phyloP scores from a whole-genome alignment of 768 basidiomycete genomes.

The Auriculariales sp. region DNA sequence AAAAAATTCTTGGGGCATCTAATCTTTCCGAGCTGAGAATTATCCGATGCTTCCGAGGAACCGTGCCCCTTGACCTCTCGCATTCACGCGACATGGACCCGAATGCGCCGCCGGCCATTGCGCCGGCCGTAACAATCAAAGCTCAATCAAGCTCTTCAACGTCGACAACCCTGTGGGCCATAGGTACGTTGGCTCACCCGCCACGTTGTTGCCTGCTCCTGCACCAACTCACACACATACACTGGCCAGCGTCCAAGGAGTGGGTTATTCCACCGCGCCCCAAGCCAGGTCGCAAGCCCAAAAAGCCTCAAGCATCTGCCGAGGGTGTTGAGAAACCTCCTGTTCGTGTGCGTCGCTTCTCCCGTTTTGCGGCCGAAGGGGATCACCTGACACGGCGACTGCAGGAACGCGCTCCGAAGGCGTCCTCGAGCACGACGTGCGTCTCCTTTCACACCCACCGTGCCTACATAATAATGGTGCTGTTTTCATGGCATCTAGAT shows the following conservation, averaged over 20 bases:
- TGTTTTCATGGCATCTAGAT: too few species aligned
- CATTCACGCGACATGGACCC: background rate
- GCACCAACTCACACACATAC: slow-evolving; percentile 7
- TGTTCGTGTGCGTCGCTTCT: slow-evolving; percentile 25
- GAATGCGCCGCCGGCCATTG: background rate
- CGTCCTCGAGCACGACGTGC: too few species aligned
- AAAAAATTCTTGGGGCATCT: too few species aligned
- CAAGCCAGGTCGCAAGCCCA: slow-evolving; percentile 79
- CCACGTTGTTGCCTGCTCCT: background rate
- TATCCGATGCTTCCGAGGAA: too few species aligned
- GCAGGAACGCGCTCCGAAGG: background rate
- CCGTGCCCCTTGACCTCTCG: background rate
- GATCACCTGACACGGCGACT: background rate
- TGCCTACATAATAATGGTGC: too few species aligned
- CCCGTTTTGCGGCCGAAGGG: background rate
- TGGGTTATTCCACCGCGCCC: slow-evolving; percentile 81
- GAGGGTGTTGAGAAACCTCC: slow-evolving; percentile 22
- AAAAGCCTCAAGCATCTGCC: slow-evolving; percentile 38
- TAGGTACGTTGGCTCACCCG: slow-evolving; percentile 29
- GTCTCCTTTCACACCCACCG: too few species aligned
- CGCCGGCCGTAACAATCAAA: slow-evolving; percentile 4
- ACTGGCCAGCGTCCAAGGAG: slow-evolving; percentile 62
- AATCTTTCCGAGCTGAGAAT: too few species aligned
- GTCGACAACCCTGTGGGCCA: slow-evolving; percentile 58
- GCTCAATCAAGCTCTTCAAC: too few species aligned